Evolutionary conservation across 768 basidiomycete species (phyloP), one percentile per base, ranked within the genome.

Genomic region (Neoboletus magnificus): DNA sequence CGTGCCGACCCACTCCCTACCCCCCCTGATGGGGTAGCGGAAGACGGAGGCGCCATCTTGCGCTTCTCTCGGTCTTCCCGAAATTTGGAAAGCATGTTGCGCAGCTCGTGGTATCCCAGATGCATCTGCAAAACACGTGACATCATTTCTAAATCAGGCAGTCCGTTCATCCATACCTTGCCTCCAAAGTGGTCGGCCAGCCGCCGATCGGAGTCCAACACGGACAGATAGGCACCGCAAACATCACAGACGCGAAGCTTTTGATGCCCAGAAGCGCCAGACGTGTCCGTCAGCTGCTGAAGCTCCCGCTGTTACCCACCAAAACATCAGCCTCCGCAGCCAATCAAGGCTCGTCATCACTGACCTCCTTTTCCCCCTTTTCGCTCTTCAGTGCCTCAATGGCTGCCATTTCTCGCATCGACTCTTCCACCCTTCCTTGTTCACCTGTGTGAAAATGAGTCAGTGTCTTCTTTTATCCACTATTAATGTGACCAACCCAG

Each of bases 221-320:
- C 92, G 16, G 93, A 96, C 43, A 99, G 82, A 79, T 98, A 98
- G n/a, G 97, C 97, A 65, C 97, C 97, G 71, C 97, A 99, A 29
- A 98, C 95, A 77, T 99, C 97, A 77, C 97, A 98, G n/a, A 99
- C 97, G 59, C 97, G 88, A 64, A 99, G 78, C 75, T 98, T 98
- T 75, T 99, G 97, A 79, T 99, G 97, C n/a, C 97, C 97, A 54
- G 94, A 97, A 6, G 97, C 97, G 53, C 97, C 97, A 39, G 95
- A 96, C 30, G 93, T 98, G 70, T 99, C 97, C 40, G 96, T 97
- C 60, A 99, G 77, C 72, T 94, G 87, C 74, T 97, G 94, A 43
- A 98, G 79, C 66, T 98, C 97, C 54, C 92, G 87, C 90, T 94
- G 57, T 57, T 8, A 43, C 32, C 52, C 54, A 48, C 46, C 44